phyloP scores from a whole-genome alignment of 768 basidiomycete species.

The Tylopilus vinaceipallidus region DNA sequence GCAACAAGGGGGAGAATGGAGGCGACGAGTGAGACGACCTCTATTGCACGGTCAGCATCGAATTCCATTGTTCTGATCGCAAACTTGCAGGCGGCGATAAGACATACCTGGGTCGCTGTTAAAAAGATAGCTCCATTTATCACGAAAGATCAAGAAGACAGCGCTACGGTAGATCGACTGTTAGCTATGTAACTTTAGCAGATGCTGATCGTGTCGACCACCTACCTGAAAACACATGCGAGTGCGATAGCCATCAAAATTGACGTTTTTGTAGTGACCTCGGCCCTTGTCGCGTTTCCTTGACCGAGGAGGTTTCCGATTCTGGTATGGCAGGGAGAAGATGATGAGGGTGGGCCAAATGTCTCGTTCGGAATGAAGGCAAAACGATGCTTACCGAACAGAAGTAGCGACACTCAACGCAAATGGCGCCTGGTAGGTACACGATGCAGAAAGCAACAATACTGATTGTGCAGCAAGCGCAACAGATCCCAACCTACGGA shows the following conservation, averaged over 20 bases:
- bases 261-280: conserved; percentile 60
- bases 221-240: conserved; percentile 65
- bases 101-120: conserved; percentile 59
- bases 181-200: neutral
- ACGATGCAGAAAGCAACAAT: conserved; percentile 70
- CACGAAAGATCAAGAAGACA: conserved; percentile 58
- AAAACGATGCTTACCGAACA: conserved; percentile 67
- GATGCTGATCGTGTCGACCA: neutral
- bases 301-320: conserved; percentile 91
- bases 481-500: conserved; percentile 67
- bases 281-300: conserved; percentile 68
- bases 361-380: neutral
- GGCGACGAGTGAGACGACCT: conserved; percentile 49
- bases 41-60: conserved; percentile 25
- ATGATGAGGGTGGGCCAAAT: neutral
- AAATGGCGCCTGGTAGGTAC: conserved; percentile 81
- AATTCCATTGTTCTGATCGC: neutral
- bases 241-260: conserved; percentile 64
- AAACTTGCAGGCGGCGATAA: neutral
- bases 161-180: conserved; percentile 33
- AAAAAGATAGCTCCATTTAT: conserved; percentile 72
- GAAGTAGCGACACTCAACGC: conserved; percentile 80
- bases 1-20: conserved; percentile 73
- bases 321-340: conserved; percentile 35
- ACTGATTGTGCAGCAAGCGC: conserved; percentile 88